A percentile compares a stretch with the other conserved stretches of the same genome.
These are phyloP conservation scores for Pleurotus sapidus DNA, from an alignment of 768 basidiomycete genomes.

Conservation along the genomic window DNA sequence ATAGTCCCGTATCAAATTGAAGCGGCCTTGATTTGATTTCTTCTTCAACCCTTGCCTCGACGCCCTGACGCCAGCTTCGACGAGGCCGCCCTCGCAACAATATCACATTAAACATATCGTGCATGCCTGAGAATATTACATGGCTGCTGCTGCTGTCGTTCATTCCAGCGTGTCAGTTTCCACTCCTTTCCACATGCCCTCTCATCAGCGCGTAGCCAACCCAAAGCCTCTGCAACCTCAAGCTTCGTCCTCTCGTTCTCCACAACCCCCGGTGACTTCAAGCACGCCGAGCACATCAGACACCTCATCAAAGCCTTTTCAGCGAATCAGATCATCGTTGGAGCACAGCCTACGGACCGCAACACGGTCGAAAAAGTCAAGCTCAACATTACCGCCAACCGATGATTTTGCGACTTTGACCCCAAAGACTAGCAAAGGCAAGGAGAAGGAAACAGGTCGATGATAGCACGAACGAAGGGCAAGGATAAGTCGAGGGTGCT, in stretches of 20 bases:
- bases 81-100: neutral
- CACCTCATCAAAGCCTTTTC: slow-evolving; percentile 51
- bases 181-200: slow-evolving; percentile 43
- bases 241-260: slow-evolving; percentile 41
- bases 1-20: neutral
- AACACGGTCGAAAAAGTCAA: slow-evolving; percentile 51
- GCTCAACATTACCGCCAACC: slow-evolving; percentile 15
- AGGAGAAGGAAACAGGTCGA: slow-evolving; percentile 42
- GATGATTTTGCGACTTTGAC: slow-evolving; percentile 46
- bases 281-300: slow-evolving; percentile 29
- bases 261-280: slow-evolving; percentile 30
- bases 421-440: slow-evolving; percentile 33
- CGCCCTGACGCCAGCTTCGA: neutral
- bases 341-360: slow-evolving; percentile 67
- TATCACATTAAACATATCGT: neutral
- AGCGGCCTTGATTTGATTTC: neutral
- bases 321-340: slow-evolving; percentile 62
- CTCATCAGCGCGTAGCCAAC: slow-evolving; percentile 34
- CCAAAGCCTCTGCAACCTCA: slow-evolving; percentile 27
- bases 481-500: slow-evolving; percentile 44
- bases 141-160: slow-evolving; percentile 43
- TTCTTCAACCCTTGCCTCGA: neutral
- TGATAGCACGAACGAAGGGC: slow-evolving; percentile 17
- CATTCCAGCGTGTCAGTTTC: slow-evolving; percentile 35
- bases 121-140: slow-evolving; percentile 22